A percentile compares a stretch with the other conserved stretches of the same genome.
Conservation (phyloP, 352 stramenopile species). For the Pythium phragmiticola region DNA sequence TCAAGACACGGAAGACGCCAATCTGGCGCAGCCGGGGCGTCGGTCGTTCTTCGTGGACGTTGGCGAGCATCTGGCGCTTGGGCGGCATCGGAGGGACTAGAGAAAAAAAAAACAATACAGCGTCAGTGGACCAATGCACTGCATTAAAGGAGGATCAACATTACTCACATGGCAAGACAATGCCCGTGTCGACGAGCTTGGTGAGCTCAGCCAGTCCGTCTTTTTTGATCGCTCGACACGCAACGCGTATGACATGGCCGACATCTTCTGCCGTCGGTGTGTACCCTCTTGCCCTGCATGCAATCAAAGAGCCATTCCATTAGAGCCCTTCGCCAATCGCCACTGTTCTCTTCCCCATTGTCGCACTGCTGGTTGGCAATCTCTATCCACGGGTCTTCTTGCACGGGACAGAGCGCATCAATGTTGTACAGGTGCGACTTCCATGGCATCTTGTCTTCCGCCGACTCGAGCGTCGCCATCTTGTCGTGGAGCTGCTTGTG, state of each 20-base stretch:
- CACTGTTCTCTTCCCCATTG: too few relatives aligned
- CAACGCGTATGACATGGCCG: conserved; percentile 77
- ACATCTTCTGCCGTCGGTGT: conserved; percentile 63
- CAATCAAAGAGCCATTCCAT: too few relatives aligned
- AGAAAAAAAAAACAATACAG: conserved; percentile 4
- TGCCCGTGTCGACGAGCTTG: conserved; percentile 81
- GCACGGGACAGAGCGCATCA: conserved; percentile 25
- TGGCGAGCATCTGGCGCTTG: conserved; percentile 79
- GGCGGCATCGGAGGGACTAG: conserved; percentile 75
- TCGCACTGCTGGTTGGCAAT: conserved; percentile 29
- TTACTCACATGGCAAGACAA: conserved; percentile 82
- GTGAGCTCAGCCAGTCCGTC: conserved; percentile 50
- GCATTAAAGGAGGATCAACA: not conserved
- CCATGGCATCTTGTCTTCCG: conserved; percentile 29
- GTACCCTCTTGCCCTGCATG: conserved; percentile 47
- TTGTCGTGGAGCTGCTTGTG: conserved; percentile 44
- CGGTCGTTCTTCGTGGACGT: conserved; percentile 72
- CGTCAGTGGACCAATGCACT: not conserved
- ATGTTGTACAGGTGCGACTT: conserved; percentile 37
- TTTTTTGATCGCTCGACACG: conserved; percentile 68
- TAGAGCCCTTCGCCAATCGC: too few relatives aligned
- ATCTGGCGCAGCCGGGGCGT: conserved; percentile 76
- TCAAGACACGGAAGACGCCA: conserved; percentile 81
- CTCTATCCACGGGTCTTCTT: conserved; percentile 38
- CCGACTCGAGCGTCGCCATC: conserved; percentile 15